Conservation (phyloP, 257 asterid species). For the Pogostemon cablin region DNA sequence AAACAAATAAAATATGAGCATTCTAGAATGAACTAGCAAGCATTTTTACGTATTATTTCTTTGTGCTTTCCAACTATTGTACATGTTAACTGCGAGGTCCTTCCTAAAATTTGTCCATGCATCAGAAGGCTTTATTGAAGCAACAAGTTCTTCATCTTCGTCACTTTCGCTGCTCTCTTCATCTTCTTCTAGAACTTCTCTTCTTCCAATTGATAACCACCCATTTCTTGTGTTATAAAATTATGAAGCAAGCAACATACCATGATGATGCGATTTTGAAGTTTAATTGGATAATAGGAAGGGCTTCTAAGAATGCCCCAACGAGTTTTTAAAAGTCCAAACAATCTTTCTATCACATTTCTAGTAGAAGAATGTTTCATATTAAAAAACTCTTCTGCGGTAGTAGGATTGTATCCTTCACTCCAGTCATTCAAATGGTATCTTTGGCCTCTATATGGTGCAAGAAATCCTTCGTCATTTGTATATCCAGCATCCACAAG, state of each 20-base stretch:
- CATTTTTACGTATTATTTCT: not conserved
- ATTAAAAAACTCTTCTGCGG: not conserved
- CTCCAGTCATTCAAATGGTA: slow-evolving; percentile 22
- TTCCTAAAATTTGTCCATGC: not conserved
- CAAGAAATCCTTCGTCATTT: slow-evolving; percentile 25
- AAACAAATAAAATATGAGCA: no score
- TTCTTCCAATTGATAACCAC: not conserved
- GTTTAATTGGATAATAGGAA: no score
- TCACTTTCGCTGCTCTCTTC: not conserved
- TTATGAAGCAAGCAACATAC: no score
- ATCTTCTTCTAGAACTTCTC: not conserved
- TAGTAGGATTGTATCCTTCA: not conserved
- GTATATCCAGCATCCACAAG: not conserved
- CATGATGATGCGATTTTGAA: not conserved
- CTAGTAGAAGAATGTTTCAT: not conserved
- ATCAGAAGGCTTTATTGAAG: not conserved
- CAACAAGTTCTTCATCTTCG: not conserved
- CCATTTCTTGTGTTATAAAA: not conserved
- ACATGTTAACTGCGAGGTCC: not conserved
- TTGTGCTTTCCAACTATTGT: slow-evolving; percentile 1
- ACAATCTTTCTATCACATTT: slow-evolving; percentile 2
- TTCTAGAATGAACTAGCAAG: not conserved
- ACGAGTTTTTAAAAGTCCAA: not conserved
- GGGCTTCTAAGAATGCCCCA: not conserved
- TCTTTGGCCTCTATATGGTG: slow-evolving; percentile 23